Evolutionary conservation across 1,139 yeast genomes (phyloP), one percentile per base, ranked within the genome.

Genomic region (Pneumocystis canis): DNA sequence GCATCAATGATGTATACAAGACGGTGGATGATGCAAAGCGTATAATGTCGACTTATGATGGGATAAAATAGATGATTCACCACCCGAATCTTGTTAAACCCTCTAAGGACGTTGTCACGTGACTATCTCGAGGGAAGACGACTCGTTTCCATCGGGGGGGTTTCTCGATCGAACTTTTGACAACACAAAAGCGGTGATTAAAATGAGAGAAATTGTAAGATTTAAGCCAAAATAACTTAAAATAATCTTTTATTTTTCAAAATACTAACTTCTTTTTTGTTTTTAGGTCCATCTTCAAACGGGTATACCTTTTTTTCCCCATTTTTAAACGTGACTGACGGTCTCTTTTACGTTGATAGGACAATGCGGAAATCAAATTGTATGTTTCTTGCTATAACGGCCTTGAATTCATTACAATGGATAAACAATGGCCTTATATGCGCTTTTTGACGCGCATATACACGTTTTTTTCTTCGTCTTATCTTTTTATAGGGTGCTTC

Each of bases 351-450:
- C 82, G 90, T 76, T 89, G 97, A 87, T 97, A 65, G 97, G 97
- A 77, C 97, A 90, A 80, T 92, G 98, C 84, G 98, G 98, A 84
- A 92, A 92, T 84, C 98, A 92, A 79, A 89, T 92, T 71, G 90
- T 83, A 79, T 70, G 86, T 82, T 69, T 2, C 65, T 20, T 18
- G 33, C n/a, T 47, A 20, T n/a, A 39, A 18, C 3, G n/a, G 40
- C 5, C 33, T 59, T 35, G 31, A 37, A 35, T 1, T 18, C 54
- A 28, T 41, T n/a, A 28, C 3, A 30, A 25, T 16, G 57, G 20
- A n/a, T 33, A 31, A 58, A 2, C n/a, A 25, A 11, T 9, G 54
- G 31, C n/a, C 16, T n/a, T 47, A 25, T 63, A 59, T 39, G 54
- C 32, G 60, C 54, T 47, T 35, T 14, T 28, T 11, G 58, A n/a